Conservation (phyloP, 352 stramenopile genomes). For the Phytophthora syringae region DNA sequence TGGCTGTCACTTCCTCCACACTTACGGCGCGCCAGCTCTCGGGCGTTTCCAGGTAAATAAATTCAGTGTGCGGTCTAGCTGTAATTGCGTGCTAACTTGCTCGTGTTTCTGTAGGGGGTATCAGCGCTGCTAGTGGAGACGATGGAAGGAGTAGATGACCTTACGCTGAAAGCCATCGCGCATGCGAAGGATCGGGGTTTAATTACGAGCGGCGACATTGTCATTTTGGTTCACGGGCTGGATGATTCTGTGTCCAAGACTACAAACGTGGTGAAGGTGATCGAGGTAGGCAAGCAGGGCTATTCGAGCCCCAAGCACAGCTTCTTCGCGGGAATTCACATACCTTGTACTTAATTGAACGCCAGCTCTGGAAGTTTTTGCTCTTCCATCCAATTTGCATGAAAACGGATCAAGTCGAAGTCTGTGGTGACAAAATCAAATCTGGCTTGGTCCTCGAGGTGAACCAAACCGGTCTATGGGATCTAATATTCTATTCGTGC, state of each 20-base stretch:
- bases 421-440: background rate
- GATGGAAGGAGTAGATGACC: constrained; percentile 85
- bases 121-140: constrained; percentile 69
- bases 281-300: constrained; percentile 70
- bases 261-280: constrained; percentile 92
- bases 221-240: constrained; percentile 91
- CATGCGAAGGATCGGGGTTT: constrained; percentile 82
- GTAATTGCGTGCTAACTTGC: background rate
- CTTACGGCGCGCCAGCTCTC: constrained; percentile 75
- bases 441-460: background rate
- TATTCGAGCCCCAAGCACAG: constrained; percentile 73
- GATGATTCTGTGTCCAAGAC: constrained; percentile 81
- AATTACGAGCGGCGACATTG: constrained; percentile 85
- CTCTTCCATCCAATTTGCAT: background rate
- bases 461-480: background rate
- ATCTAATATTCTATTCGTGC: constrained; percentile 42
- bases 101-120: constrained; percentile 59
- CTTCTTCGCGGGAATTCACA: constrained; percentile 64
- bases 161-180: constrained; percentile 88
- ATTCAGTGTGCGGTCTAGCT: background rate
- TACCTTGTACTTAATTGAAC: constrained; percentile 33
- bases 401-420: background rate
- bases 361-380: background rate
- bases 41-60: constrained; percentile 74
- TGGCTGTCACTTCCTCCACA: constrained; percentile 88